Evolutionary conservation across 768 basidiomycete genomes (phyloP), one percentile per base, ranked within the genome.

Genomic region (Calocera viscosa): DNA sequence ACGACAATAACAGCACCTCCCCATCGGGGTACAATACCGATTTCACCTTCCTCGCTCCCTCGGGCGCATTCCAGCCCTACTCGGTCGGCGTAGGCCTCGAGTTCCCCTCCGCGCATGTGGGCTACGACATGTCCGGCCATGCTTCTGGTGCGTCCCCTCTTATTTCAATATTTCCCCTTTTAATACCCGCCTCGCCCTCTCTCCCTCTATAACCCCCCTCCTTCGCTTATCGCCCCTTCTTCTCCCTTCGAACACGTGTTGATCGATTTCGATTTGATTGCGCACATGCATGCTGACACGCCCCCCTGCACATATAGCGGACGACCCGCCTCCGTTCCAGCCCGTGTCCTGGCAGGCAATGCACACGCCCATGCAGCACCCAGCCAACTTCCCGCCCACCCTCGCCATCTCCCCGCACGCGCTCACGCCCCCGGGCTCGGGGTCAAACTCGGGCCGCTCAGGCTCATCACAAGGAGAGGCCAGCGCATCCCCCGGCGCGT

Each of bases 321-420:
- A 60, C 53, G 53, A 60, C 16, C 53, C 53, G 11, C 53, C 53
- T 32, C 2, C 53, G 24, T 60, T 28, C 53, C 53, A 60, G 53
- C 26, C 53, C 24, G 43, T 47, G 8, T 24, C 43, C 53, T 60
- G 53, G 53, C 53, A 26, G 53, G 26, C 53, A 11, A 60, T 60
- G 53, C 53, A 60, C 53, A 60, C 53, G 53, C 53, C 53, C 14
- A 60, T 60, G 53, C 53, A 60, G 53, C 53, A 60, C 53, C 53
- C 53, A 5, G 30, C 53, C 53, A 28, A 11, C 8, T 60, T 60
- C 53, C 53, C 53, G 24, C 53, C 53, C 16, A 2, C 53, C 14
- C 30, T 60, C 26, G 11, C 53, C 53, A 60, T 60, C 24, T 60
- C 53, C 30, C 53, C 53, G 30, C 24, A 60, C 22, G 53, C 53